These are phyloP conservation scores for Penicillium psychrosexuale DNA, from an alignment of 2,329 filamentous ascomycete genomes.

Conservation along the genomic window DNA sequence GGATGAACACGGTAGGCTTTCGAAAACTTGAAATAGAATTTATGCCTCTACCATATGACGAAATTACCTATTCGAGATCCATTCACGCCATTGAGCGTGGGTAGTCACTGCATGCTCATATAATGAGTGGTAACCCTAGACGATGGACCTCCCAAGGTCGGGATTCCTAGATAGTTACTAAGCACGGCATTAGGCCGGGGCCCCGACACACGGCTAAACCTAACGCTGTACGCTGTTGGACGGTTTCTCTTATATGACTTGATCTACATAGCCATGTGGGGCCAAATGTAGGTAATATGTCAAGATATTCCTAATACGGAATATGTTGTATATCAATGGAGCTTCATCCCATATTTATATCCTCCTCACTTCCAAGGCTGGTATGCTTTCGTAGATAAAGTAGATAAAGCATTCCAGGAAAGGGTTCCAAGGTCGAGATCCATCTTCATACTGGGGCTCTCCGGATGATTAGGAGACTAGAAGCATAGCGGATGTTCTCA, in stretches of 20 bases:
- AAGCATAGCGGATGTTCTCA: background rate
- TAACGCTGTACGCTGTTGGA: background rate
- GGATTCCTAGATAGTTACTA: background rate
- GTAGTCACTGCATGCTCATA: background rate
- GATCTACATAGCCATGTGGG: slow-evolving; percentile 1
- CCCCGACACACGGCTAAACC: background rate
- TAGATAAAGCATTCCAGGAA: background rate
- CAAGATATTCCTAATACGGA: background rate
- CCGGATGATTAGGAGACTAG: background rate
- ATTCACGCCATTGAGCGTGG: background rate
- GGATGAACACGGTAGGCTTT: background rate
- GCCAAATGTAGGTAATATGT: background rate
- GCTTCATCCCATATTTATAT: background rate
- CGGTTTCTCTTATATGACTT: background rate
- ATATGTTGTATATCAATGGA: background rate
- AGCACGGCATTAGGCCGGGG: background rate
- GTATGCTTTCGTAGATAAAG: background rate
- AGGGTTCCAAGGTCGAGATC: background rate
- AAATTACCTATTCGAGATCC: background rate
- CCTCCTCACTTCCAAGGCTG: background rate
- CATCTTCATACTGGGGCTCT: background rate
- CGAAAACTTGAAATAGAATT: background rate
- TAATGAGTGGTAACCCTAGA: background rate
- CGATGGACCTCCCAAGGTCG: background rate
- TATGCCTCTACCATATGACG: background rate